A percentile compares a stretch with the other conserved stretches of the same genome.
phyloP scores from a whole-genome alignment of 768 basidiomycete genomes.

The Gymnopilus dilepis region DNA sequence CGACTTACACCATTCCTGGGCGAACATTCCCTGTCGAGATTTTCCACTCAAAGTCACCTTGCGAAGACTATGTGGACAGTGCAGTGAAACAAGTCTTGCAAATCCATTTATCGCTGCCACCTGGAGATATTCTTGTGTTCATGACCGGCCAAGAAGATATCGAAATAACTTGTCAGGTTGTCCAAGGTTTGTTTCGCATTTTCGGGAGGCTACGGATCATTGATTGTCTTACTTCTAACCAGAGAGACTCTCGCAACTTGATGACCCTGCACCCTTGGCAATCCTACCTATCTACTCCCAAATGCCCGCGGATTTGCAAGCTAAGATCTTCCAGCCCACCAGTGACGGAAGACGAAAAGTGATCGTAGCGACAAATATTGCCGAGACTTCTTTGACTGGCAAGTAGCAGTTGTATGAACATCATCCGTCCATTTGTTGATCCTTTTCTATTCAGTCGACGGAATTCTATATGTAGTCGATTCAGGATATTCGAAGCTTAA shows the following conservation, averaged over 20 bases:
- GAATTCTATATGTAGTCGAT: constrained; percentile 96
- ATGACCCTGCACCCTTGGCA: constrained; percentile 85
- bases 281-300: constrained; percentile 99
- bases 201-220: constrained; percentile 3
- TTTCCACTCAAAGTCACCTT: constrained; percentile 95
- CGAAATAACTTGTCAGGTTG: constrained; percentile 93
- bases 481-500: constrained; percentile 97
- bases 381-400: constrained; percentile 97
- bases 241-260: constrained; percentile 94
- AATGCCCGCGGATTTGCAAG: constrained; percentile 99
- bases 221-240: constrained; percentile 13
- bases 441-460: constrained; percentile 70
- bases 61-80: constrained; percentile 98
- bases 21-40: constrained; percentile 98
- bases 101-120: constrained; percentile 91
- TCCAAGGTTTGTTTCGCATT: constrained; percentile 65
- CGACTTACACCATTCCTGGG: constrained; percentile 87
- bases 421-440: constrained; percentile 14
- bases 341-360: constrained; percentile 94
- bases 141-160: constrained; percentile 99
- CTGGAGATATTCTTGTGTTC: constrained; percentile 95
- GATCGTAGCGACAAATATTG: constrained; percentile 98
- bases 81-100: constrained; percentile 98
- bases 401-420: constrained; percentile 15
- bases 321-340: constrained; percentile 96